Evolutionary conservation across 768 basidiomycete genomes (phyloP).

Genomic region (Psilocybe azurescens): DNA sequence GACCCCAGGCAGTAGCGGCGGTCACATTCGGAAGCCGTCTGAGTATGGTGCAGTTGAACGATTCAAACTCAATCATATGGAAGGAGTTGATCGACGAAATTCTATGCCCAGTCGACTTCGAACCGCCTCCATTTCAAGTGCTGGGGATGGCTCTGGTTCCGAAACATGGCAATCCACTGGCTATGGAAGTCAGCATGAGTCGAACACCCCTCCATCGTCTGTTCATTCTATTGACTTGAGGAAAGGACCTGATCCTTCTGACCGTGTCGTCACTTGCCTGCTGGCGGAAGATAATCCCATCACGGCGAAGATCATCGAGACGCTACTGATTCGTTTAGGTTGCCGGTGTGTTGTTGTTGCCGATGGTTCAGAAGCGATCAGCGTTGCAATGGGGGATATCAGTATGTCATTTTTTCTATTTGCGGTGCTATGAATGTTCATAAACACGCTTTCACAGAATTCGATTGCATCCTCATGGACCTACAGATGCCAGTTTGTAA

Average conservation of each 20-base stretch:
- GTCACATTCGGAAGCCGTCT: constrained; percentile 85
- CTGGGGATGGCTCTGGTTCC: constrained; percentile 78
- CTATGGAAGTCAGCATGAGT: constrained; percentile 59
- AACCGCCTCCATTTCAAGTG: constrained; percentile 85
- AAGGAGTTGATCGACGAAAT: constrained; percentile 75
- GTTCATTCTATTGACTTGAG: constrained; percentile 85
- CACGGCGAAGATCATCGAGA: constrained; percentile 96
- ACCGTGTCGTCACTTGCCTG: constrained; percentile 91
- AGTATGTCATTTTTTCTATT: constrained; percentile 59
- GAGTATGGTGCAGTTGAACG: constrained; percentile 89
- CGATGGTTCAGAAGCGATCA: constrained; percentile 96
- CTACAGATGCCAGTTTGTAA: constrained; percentile 92
- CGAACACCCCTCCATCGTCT: constrained; percentile 80
- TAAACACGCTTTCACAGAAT: constrained; percentile 58
- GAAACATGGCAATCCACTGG: constrained; percentile 74
- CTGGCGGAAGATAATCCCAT: constrained; percentile 99
- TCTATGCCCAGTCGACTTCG: constrained; percentile 89
- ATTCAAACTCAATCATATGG: constrained; percentile 84
- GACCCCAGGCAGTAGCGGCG: constrained; percentile 65
- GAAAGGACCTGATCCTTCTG: constrained; percentile 77
- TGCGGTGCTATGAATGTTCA: constrained; percentile 13
- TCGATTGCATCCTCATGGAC: constrained; percentile 96
- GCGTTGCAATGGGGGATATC: constrained; percentile 97
- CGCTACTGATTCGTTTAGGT: constrained; percentile 89
- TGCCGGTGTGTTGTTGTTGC: constrained; percentile 96